Conservation (phyloP, 2,329 filamentous ascomycete species). For the Hypoxylon sp. region DNA sequence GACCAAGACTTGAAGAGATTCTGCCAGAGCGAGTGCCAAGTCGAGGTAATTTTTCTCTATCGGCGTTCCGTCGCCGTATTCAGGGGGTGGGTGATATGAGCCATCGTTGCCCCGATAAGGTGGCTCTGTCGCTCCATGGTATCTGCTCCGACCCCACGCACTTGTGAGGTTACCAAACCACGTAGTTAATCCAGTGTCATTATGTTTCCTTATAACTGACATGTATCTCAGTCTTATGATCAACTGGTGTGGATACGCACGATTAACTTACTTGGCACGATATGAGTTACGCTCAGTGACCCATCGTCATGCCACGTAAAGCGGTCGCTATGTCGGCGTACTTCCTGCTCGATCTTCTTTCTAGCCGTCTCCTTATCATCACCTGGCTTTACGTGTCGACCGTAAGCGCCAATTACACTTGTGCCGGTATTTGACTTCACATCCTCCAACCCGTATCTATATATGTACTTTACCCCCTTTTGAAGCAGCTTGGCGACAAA, state of each 20-base stretch:
- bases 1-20: slow-evolving; percentile 48
- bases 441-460: slow-evolving; percentile 50
- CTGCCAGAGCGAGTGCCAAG: slow-evolving; percentile 50
- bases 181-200: slow-evolving; percentile 48
- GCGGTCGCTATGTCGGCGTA: slow-evolving; percentile 53
- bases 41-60: slow-evolving; percentile 53
- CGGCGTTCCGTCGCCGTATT: slow-evolving; percentile 51
- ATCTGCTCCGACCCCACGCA: slow-evolving; percentile 54
- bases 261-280: slow-evolving; percentile 49
- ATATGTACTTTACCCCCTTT: slow-evolving; percentile 54
- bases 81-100: slow-evolving; percentile 55
- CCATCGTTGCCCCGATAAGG: slow-evolving; percentile 54
- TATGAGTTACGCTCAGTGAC: slow-evolving; percentile 55
- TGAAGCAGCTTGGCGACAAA: slow-evolving; percentile 51
- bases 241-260: too few species aligned
- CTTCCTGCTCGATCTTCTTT: slow-evolving; percentile 53
- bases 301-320: slow-evolving; percentile 57
- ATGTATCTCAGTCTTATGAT: background rate
- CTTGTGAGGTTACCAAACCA: slow-evolving; percentile 57
- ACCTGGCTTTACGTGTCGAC: slow-evolving; percentile 48
- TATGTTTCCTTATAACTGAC: slow-evolving; percentile 51
- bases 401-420: slow-evolving; percentile 53
- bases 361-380: slow-evolving; percentile 48
- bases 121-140: slow-evolving; percentile 54
- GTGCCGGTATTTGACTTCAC: slow-evolving; percentile 54